These are phyloP conservation scores for Epichloe brachyelytri DNA, from an alignment of 2,329 filamentous ascomycete genomes.

Conservation along the genomic window DNA sequence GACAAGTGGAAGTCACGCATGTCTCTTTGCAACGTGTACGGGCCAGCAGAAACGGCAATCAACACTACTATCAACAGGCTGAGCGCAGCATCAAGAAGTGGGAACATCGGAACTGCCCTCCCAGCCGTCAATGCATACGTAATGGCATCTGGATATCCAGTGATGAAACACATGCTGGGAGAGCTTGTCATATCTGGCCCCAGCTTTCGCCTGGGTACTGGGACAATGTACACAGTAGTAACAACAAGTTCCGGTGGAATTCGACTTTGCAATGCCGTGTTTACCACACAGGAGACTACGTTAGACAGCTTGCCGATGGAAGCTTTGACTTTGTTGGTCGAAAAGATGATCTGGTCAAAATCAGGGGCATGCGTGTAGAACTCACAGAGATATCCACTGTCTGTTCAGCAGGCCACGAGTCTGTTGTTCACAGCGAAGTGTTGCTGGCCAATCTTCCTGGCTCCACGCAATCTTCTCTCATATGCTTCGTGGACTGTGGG, in stretches of 20 bases:
- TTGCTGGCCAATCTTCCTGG: background rate
- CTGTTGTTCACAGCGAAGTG: background rate
- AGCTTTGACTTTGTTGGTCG: slow-evolving; percentile 12
- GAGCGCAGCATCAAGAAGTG: slow-evolving; percentile 8
- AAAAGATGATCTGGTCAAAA: slow-evolving; percentile 13
- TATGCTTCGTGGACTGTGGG: background rate
- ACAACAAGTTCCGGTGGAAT: slow-evolving; percentile 3
- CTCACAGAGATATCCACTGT: slow-evolving; percentile 13
- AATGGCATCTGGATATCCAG: slow-evolving; percentile 16
- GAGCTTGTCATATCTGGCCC: slow-evolving; percentile 50
- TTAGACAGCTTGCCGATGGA: slow-evolving; percentile 12
- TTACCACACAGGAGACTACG: slow-evolving; percentile 23
- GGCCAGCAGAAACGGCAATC: slow-evolving; percentile 15
- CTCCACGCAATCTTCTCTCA: background rate
- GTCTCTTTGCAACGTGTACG: slow-evolving; percentile 13
- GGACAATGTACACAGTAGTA: slow-evolving; percentile 6
- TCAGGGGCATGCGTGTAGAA: slow-evolving; percentile 13
- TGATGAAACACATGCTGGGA: slow-evolving; percentile 43
- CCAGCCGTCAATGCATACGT: slow-evolving; percentile 10
- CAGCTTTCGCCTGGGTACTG: slow-evolving; percentile 22
- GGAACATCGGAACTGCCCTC: slow-evolving; percentile 14
- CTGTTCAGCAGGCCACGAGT: background rate
- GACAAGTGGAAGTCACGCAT: slow-evolving; percentile 30
- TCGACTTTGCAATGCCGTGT: slow-evolving; percentile 4
- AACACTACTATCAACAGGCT: slow-evolving; percentile 14